Base-by-base conservation (phyloP, 768 basidiomycete species). In the Boletellus sp. region DNA sequence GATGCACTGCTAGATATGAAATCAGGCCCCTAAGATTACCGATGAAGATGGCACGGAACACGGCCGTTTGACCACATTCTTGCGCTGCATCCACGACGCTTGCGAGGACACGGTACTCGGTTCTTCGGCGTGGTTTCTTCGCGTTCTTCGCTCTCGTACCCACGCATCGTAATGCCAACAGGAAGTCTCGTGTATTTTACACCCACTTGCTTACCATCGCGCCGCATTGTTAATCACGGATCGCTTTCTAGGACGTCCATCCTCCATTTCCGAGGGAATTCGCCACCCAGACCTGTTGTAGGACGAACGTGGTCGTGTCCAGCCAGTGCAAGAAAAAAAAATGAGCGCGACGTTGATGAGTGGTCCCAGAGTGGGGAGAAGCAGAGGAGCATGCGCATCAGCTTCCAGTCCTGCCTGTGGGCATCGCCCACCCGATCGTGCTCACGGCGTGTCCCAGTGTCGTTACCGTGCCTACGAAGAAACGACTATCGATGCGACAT, bases 341-440 rank as follows among this genome's bases (percentile, higher is more conserved):
- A 32, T 52, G 55, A 49, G 54, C 58, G 64, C 65, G 47, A 63
- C 11, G 28, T 28, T 10, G 28, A 28, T 59, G 55, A 52, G 60
- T 56, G 61, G 56, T 28, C 52, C 45, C 61, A 59, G 54, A 66
- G 64, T 61, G 64, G 64, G 34, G 49, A 59, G 62, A 65, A 64
- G 59, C 61, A 51, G n/a, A n/a, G 4, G 22, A 34, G 49, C 59
- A 57, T 59, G 62, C 45, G 54, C 17, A 57, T 55, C 56, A 47
- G 43, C 61, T 58, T 64, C 63, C 37, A 43, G 63, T 60, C 56
- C 56, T 57, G 61, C 56, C 53, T 52, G 47, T 49, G 20, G 6
- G 54, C 62, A 65, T 59, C n/a, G 61, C 61, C 51, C 43, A 57
- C 52, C n/a, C n/a, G n/a, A n/a, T 60, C 48, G 17, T 53, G 47